Base-by-base conservation (phyloP, 2,329 filamentous ascomycete species). In the Remersonia thermophila region DNA sequence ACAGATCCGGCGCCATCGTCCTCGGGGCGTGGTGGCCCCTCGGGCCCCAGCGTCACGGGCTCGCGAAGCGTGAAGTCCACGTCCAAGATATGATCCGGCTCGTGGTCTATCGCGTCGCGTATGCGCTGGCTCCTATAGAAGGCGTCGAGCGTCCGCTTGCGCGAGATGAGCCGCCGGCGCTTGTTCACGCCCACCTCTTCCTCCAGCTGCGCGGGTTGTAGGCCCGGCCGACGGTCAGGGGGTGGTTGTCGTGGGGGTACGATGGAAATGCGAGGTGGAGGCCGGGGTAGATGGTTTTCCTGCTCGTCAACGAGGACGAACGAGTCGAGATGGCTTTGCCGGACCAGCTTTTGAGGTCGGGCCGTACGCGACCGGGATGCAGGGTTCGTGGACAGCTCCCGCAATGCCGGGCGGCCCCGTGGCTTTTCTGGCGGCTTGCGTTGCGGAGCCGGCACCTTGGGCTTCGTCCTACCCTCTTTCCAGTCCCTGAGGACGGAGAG, bases 161-260 rank as follows among this genome's bases (percentile, higher is more conserved):
- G 63, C 3, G 58, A 56, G 34, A 62, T 56, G 41, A 79, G 76
- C 8, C 55, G 56, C 30, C 56, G 50, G 7, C 53, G 53, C 15
- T 47, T 52, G 9, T 51, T 55, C 23, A 57, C 52, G 2, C 49
- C 40, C 25, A 63, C 60, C 7, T 61, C 57, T 20, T 58, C 62
- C 48, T 79, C 74, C 8, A 79, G 55, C 43, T 76, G 72, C 4
- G 73, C 74, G 14, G 69, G 70, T 35, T 71, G 55, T 9, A 44
- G 48, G 29, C 37, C 31, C 39, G 40, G 25, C 1, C 10, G 17
- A 9, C 27, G 39, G 40, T 44, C 40, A 37, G 40, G 35, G 30
- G 48, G 16, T 27, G 27, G 27, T 40, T 39, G 38, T 31, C 40
- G 33, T 25, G 31, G 14, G 33, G 26, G 20, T 17, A 39, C 33